Base-by-base conservation (phyloP, 164 flowering plant genomes). In the Tetrastigma voinierianum region DNA sequence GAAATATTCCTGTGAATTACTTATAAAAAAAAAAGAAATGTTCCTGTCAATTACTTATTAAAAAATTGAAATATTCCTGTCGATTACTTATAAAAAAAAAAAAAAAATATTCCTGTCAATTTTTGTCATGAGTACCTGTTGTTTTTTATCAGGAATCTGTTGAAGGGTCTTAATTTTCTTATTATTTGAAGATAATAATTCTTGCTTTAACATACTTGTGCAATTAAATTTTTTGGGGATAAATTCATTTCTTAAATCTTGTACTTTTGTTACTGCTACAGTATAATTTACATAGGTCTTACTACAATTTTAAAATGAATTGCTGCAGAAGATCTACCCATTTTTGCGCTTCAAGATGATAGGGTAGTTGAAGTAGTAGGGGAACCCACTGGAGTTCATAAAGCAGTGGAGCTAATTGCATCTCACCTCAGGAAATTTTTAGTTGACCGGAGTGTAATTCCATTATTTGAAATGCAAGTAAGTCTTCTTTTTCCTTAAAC, bases 361-460 rank as follows among this genome's bases (percentile, higher is more conserved):
- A 83, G 97, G 62, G 84, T 93, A 65, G 97, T 95, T 72, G 99
- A 95, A 80, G 82, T 92, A 53, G 81, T 82, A 52, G 99, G 99
- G 20, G 96, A 92, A 44, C 83, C 97, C 48, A 60, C 74, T 58
- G 83, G 81, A 21, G 87, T 88, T 62, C 99, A 88, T 74, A 89
- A 84, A 72, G 98, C 94, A 12, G 67, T 95, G 66, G 98, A 95
- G 73, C 77, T 89, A n/a, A 83, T 88, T 74, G 96, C 89, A n/a
- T 76, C 87, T 25, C 97, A 90, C 66, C 76, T 95, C 54, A 85
- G 97, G 72, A 95, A 92, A 80, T 95, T 92, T 75, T 83, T 95
- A 59, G 99, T 95, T 62, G 99, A 95, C 67, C 91, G 94, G 32
- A 84, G 90, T 78, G 81, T 95, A 32, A 83, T 95, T 72, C 84